Conservation (phyloP, 495 filamentous ascomycete genomes). For the Talaromyces ruber region DNA sequence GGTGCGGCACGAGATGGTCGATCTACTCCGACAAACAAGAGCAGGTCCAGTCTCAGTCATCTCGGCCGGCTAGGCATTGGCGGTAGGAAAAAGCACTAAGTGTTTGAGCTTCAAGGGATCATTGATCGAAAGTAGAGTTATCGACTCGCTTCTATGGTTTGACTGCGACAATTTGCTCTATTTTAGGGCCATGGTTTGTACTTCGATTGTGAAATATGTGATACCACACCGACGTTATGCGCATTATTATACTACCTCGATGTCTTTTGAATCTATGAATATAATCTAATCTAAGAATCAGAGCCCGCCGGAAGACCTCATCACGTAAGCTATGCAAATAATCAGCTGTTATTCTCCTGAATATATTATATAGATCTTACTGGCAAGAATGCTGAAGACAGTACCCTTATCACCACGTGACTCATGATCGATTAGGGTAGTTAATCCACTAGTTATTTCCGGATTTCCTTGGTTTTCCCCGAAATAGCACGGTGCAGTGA, state of each 20-base stretch:
- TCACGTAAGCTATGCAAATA: too few species aligned
- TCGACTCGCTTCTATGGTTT: neutral
- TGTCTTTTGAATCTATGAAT: neutral
- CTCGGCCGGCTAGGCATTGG: conserved; percentile 64
- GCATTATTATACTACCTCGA: neutral
- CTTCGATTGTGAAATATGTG: neutral
- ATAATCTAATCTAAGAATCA: neutral
- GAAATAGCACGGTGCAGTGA: neutral
- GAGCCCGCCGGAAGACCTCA: too few species aligned
- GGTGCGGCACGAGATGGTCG: conserved; percentile 14
- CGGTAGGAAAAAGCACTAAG: conserved; percentile 31
- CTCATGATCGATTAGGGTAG: neutral
- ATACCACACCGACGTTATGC: neutral
- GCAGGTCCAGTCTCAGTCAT: conserved; percentile 58
- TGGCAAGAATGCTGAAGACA: neutral
- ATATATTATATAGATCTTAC: neutral
- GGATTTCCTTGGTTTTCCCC: neutral
- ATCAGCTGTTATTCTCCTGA: too few species aligned
- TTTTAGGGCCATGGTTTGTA: neutral
- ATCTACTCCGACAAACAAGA: conserved; percentile 41
- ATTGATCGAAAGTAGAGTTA: neutral
- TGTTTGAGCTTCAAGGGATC: neutral
- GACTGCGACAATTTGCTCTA: neutral
- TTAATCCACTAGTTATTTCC: neutral
- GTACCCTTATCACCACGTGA: conserved; percentile 1